Conservation (phyloP, 2,329 filamentous ascomycete genomes). For the Ramichloridium luteum region DNA sequence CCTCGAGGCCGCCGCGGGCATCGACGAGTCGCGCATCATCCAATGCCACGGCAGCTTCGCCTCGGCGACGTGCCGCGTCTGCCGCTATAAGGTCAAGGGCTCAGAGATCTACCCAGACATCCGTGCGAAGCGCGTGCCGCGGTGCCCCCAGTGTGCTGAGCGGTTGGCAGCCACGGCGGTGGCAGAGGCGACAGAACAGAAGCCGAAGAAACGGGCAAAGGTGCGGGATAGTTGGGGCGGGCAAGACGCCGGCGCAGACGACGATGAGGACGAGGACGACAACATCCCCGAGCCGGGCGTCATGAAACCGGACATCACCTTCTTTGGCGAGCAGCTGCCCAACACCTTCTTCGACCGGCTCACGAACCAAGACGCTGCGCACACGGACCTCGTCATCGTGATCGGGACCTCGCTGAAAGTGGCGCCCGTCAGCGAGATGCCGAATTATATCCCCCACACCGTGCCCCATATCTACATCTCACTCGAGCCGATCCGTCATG, state of each 20-base stretch:
- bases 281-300: conserved; percentile 59
- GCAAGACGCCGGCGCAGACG: too few relatives aligned
- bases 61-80: conserved; percentile 78
- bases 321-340: conserved; percentile 86
- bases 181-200: conserved; percentile 27
- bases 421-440: conserved; percentile 81
- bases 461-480: conserved; percentile 27
- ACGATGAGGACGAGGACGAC: conserved; percentile 48
- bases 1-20: conserved; percentile 48
- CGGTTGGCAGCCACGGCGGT: conserved; percentile 38
- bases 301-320: conserved; percentile 96
- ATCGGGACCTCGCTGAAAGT: conserved; percentile 96
- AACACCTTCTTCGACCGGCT: conserved; percentile 71
- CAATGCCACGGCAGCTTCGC: conserved; percentile 97
- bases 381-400: conserved; percentile 81
- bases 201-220: conserved; percentile 22
- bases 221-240: conserved; percentile 40
- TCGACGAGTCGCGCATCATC: conserved; percentile 67
- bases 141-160: conserved; percentile 59
- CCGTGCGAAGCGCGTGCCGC: conserved; percentile 60
- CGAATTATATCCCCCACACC: conserved; percentile 20
- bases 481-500: conserved; percentile 60
- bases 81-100: conserved; percentile 60
- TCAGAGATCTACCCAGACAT: conserved; percentile 71
- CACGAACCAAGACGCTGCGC: conserved; percentile 65